Conservation (phyloP, 1,139 yeast genomes). For the Kodamaea derodonti region DNA sequence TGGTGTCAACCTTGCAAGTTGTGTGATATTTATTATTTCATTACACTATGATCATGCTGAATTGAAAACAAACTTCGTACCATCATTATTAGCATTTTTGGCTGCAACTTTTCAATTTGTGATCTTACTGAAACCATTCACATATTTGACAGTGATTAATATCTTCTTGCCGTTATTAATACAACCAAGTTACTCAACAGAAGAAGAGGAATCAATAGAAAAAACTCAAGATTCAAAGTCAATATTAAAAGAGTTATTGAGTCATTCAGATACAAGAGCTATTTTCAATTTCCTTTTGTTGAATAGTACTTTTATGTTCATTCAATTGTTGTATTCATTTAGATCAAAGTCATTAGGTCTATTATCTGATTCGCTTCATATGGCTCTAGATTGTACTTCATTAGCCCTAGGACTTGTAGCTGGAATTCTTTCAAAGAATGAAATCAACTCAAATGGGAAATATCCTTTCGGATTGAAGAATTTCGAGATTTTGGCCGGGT, state of each 20-base stretch:
- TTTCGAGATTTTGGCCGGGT: slow-evolving; percentile 90
- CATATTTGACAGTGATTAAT: slow-evolving; percentile 10
- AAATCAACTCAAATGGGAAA: slow-evolving; percentile 52
- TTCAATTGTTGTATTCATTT: slow-evolving; percentile 87
- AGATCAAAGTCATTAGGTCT: slow-evolving; percentile 89
- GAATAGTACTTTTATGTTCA: slow-evolving; percentile 89
- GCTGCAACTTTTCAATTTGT: slow-evolving; percentile 21
- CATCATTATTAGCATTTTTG: slow-evolving; percentile 17
- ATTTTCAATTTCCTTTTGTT: slow-evolving; percentile 82
- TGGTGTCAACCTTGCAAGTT: slow-evolving; percentile 22
- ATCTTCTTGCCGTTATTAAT: slow-evolving; percentile 17
- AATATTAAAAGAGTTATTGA: slow-evolving; percentile 34
- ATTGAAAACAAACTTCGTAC: slow-evolving; percentile 16
- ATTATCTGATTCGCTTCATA: slow-evolving; percentile 88
- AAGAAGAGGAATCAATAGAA: background rate
- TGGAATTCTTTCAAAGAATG: slow-evolving; percentile 51
- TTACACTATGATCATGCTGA: slow-evolving; percentile 19
- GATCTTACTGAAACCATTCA: slow-evolving; percentile 13
- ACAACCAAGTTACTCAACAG: slow-evolving; percentile 11
- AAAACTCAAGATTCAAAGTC: slow-evolving; percentile 1
- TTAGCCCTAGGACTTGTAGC: slow-evolving; percentile 87
- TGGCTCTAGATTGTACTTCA: slow-evolving; percentile 94
- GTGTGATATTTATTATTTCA: slow-evolving; percentile 22
- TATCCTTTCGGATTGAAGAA: slow-evolving; percentile 86
- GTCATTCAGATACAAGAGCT: slow-evolving; percentile 76